These are phyloP conservation scores for Hylodesmum podocarpum DNA, from an alignment of 306 rosid genomes.

Conservation along the genomic window DNA sequence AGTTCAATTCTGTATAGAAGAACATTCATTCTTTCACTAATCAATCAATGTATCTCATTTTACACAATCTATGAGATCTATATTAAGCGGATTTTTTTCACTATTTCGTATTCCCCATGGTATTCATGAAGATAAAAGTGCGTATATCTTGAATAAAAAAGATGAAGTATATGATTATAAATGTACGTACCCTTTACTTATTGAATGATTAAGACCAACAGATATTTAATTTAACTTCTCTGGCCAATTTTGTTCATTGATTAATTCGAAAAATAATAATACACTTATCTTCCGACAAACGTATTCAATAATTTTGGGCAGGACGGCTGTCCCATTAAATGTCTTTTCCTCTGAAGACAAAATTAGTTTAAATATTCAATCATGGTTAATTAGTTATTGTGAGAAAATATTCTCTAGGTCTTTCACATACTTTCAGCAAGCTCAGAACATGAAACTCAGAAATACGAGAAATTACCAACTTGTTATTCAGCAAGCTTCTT, in stretches of 20 bases:
- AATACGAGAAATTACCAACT: not conserved
- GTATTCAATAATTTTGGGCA: not conserved
- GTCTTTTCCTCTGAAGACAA: slow-evolving; percentile 1
- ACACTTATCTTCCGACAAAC: not conserved
- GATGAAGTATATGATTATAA: not conserved
- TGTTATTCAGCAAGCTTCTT: slow-evolving; percentile 33
- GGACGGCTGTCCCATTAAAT: slow-evolving; percentile 1
- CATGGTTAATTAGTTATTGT: not conserved
- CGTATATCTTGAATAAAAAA: not conserved
- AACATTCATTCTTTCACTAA: not conserved
- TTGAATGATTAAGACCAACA: not conserved
- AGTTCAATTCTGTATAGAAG: not conserved
- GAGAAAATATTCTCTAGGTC: not conserved
- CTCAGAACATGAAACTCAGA: not conserved
- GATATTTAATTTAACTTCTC: not conserved
- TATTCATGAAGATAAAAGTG: slow-evolving; percentile 10
- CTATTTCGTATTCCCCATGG: not conserved
- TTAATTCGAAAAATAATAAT: not conserved
- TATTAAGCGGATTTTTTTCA: not conserved
- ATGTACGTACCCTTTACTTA: not conserved
- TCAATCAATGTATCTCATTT: not conserved
- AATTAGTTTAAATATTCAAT: not conserved
- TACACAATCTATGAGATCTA: not conserved
- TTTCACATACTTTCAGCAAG: not conserved
- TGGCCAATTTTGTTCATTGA: not conserved